Conservation (phyloP, 371 early-diverging fungal species). For the Mucor indicus region DNA sequence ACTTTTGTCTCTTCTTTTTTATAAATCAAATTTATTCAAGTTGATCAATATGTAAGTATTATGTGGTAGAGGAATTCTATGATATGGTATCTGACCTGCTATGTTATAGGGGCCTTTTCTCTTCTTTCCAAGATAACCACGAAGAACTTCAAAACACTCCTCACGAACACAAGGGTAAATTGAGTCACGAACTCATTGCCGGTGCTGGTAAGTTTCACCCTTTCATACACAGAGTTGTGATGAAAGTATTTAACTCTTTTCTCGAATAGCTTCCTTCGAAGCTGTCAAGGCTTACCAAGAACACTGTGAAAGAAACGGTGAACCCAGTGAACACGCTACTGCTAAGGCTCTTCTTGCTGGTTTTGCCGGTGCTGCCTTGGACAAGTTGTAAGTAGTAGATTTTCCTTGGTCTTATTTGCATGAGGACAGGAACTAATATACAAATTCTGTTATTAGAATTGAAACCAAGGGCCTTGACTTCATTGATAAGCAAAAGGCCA, state of each 20-base stretch:
- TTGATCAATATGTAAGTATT: too few species aligned
- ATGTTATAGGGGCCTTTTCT: conserved; percentile 46
- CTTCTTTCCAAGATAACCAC: conserved; percentile 27
- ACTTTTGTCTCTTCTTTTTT: too few species aligned
- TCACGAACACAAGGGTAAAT: conserved; percentile 36
- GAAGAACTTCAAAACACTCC: conserved; percentile 19
- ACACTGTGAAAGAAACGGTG: conserved; percentile 44
- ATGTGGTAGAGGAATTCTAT: too few species aligned
- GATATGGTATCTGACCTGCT: too few species aligned
- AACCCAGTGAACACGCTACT: conserved; percentile 41
- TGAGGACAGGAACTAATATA: too few species aligned
- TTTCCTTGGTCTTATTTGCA: too few species aligned
- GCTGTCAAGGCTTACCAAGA: conserved; percentile 49
- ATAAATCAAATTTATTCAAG: too few species aligned
- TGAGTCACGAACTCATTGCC: conserved; percentile 53
- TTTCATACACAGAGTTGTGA: too few species aligned
- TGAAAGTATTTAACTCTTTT: too few species aligned
- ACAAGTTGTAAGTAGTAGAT: conserved; percentile 42
- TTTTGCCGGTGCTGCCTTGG: conserved; percentile 48
- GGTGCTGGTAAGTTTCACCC: conserved; percentile 48
- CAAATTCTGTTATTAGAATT: conserved; percentile 22
- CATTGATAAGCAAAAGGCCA: conserved; percentile 45
- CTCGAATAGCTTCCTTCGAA: conserved; percentile 37
- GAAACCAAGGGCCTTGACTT: conserved; percentile 53
- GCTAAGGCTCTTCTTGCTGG: conserved; percentile 55